These are phyloP conservation scores for Talaromyces albobiverticillius DNA, from an alignment of 2,329 filamentous ascomycete genomes.

Conservation along the genomic window DNA sequence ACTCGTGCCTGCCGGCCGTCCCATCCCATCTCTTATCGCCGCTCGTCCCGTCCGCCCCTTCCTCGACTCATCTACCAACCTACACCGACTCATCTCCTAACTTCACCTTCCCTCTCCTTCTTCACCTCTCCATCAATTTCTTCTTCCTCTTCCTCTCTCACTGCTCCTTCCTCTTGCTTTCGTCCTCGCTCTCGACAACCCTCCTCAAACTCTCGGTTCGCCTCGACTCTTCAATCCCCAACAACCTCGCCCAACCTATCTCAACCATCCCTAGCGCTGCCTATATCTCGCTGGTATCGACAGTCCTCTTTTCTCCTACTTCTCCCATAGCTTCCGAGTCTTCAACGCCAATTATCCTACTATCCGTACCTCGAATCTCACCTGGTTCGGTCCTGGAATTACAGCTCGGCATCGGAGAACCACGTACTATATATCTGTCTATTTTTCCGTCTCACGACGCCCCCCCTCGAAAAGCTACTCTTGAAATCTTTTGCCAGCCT, in stretches of 20 bases:
- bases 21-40: slow-evolving; percentile 12
- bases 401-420: neutral
- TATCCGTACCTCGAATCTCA: neutral
- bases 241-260: neutral
- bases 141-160: slow-evolving; percentile 16
- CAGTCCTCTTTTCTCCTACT: neutral
- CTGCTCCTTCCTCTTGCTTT: slow-evolving; percentile 14
- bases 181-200: slow-evolving; percentile 11
- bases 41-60: slow-evolving; percentile 18
- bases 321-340: neutral
- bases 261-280: slow-evolving; percentile 3
- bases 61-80: slow-evolving; percentile 14
- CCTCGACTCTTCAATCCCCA: too few relatives aligned
- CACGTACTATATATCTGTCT: neutral
- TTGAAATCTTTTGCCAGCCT: neutral
- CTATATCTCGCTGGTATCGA: slow-evolving; percentile 4
- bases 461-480: neutral
- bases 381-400: neutral
- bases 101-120: slow-evolving; percentile 18
- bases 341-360: slow-evolving; percentile 3
- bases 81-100: slow-evolving; percentile 16
- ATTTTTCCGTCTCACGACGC: neutral
- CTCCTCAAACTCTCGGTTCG: slow-evolving; percentile 2
- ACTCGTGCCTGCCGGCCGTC: slow-evolving; percentile 16
- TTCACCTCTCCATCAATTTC: slow-evolving; percentile 16